Base-by-base conservation (phyloP, 768 basidiomycete genomes). In the Boletus patriciae region DNA sequence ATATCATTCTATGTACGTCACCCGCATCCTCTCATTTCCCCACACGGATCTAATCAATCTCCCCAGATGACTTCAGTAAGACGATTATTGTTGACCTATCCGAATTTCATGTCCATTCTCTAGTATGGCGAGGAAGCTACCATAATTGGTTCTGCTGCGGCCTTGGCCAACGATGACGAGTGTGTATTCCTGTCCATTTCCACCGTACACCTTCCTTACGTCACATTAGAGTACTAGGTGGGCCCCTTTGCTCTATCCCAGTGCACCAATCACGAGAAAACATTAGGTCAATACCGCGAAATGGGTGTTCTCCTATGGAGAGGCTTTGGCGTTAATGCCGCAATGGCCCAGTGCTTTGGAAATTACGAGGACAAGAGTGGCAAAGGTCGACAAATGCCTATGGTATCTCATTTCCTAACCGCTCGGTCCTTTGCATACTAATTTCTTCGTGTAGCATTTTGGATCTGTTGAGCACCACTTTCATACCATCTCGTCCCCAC, bases 321-420 rank as follows among this genome's bases (percentile, higher is more conserved):
- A 40, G 91, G 87, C 21, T 96, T 90, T 68, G 77, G 82, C 18
- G 70, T 94, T 19, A 84, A 93, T 63, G 75, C 80, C n/a, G 76
- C 90, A 55, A 95, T 98, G 92, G 86, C 85, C 0, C 94, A 97
- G 70, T 94, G 92, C 70, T 92, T 97, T 65, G 90, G 92, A 33
- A 95, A 91, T 62, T 75, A 84, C 63, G 83, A 91, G 58, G 94
- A 98, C 69, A 79, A 71, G 12, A 82, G 85, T 12, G 85, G 88
- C 9, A 94, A 94, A 67, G 94, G 94, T 18, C 80, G 91, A 36
- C 92, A 95, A 68, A 96, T 97, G 94, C 94, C 94, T 13, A 90
- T 95, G 58, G 91, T 92, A 79, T 54, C 81, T 70, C 6, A 11
- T 40, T 15, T 15, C 44, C 6, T 4, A 5, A 11, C 9, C 41